Evolutionary conservation across 2,329 filamentous ascomycete species (phyloP), one percentile per base, ranked within the genome.

Genomic region (Cladosporium sp.): DNA sequence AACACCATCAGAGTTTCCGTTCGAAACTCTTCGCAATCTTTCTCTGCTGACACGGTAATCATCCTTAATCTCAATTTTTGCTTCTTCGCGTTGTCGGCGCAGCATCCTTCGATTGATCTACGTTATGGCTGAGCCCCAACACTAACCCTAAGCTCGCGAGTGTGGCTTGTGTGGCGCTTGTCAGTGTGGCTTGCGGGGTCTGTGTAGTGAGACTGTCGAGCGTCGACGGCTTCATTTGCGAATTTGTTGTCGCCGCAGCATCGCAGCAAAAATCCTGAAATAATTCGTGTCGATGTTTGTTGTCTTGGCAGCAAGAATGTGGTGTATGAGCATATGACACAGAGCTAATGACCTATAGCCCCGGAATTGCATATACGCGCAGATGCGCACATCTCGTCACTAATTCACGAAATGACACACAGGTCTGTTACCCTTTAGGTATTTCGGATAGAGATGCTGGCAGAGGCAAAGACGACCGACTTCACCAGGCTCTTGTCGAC

Each of bases 381-480:
- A 35, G 33, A 35, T 35, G n/a, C n/a, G n/a, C n/a, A 35, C n/a
- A 35, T 35, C 33, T 35, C n/a, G n/a, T 35, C n/a, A 35, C 33
- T 35, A 11, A 35, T 35, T 35, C 33, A n/a, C 10, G n/a, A 35
- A 35, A 35, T 35, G n/a, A 35, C n/a, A 35, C n/a, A 35, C n/a
- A 35, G 33, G 33, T 35, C 33, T 35, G n/a, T 35, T 11, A 35
- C 33, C 33, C n/a, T 11, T 35, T 35, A 35, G 33, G 33, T 35
- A 35, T 35, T 35, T 35, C n/a, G n/a, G 33, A 35, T 35, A 35
- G 33, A 35, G 31, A 46, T 35, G 43, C 43, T 46, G 32, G n/a
- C 32, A 46, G 32, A 46, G 32, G 43, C 31, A 19, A 46, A 46
- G 31, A 37, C 32, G 43, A 46, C 31, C 3, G 43, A 46, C 43